A percentile compares a stretch with the other conserved stretches of the same genome.
Evolutionary conservation across 1,284 basidiomycete species (phyloP).

Genomic region (Irpex sp.): DNA sequence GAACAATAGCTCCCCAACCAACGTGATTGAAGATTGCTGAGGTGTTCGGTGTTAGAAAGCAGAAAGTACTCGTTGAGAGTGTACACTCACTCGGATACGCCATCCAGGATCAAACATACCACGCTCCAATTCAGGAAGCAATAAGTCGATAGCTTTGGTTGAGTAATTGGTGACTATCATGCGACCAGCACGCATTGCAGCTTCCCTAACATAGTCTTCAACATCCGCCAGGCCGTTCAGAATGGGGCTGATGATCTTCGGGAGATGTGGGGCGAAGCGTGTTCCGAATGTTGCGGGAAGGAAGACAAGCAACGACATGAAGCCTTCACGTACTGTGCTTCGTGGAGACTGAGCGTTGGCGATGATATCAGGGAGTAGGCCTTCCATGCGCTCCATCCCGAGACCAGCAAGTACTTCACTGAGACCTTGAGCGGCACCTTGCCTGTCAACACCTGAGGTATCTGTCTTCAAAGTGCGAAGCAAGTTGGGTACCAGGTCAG

Average conservation of each 20-base stretch:
- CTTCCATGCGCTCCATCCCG: slow-evolving; percentile 96
- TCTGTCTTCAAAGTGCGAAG: slow-evolving; percentile 90
- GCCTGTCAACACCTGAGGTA: slow-evolving; percentile 93
- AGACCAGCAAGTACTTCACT: slow-evolving; percentile 95
- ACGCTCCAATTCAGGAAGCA: slow-evolving; percentile 91
- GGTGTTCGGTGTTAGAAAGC: slow-evolving; percentile 6
- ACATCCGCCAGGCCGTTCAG: slow-evolving; percentile 90
- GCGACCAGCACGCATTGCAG: slow-evolving; percentile 97
- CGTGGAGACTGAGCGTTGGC: slow-evolving; percentile 87
- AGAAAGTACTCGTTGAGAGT: neutral
- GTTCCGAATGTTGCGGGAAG: slow-evolving; percentile 95
- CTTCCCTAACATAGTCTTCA: slow-evolving; percentile 93
- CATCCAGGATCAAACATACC: slow-evolving; percentile 95
- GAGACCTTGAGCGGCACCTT: slow-evolving; percentile 97
- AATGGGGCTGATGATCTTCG: slow-evolving; percentile 93
- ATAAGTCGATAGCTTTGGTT: slow-evolving; percentile 86
- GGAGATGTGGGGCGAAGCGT: slow-evolving; percentile 94
- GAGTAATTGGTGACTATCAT: slow-evolving; percentile 99
- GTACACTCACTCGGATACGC: slow-evolving; percentile 81
- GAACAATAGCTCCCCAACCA: slow-evolving; percentile 96
- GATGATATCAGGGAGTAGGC: slow-evolving; percentile 92
- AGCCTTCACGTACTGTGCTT: slow-evolving; percentile 94
- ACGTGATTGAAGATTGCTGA: slow-evolving; percentile 91
- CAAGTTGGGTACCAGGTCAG: slow-evolving; percentile 90
- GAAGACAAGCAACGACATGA: slow-evolving; percentile 97